These are phyloP conservation scores for Whalleya microplaca DNA, from an alignment of 2,329 filamentous ascomycete species.

Conservation along the genomic window DNA sequence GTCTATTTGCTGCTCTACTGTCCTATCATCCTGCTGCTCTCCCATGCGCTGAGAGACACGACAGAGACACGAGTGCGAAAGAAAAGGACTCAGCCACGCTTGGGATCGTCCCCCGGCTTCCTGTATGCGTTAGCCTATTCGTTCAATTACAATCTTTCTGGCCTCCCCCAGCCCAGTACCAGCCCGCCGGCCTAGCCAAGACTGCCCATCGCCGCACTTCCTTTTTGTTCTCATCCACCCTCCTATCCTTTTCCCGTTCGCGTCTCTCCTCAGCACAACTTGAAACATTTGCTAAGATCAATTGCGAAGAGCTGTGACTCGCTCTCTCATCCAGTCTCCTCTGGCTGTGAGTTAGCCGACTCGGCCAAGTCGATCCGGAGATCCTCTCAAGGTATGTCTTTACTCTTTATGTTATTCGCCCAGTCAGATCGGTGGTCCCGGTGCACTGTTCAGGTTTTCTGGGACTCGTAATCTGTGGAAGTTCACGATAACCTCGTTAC, in stretches of 20 bases:
- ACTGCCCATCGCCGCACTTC: constrained; percentile 8
- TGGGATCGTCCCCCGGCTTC: constrained; percentile 11
- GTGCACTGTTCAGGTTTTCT: not conserved
- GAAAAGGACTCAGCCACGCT: constrained; percentile 33
- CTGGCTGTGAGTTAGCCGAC: constrained; percentile 20
- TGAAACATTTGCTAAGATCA: constrained; percentile 30
- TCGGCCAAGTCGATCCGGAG: constrained; percentile 7
- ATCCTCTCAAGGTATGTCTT: constrained; percentile 21
- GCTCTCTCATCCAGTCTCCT: constrained; percentile 29
- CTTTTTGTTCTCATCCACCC: constrained; percentile 15
- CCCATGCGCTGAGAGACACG: constrained; percentile 23
- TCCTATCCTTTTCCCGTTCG: constrained; percentile 26
- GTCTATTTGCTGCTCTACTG: constrained; percentile 27
- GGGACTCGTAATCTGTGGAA: not conserved
- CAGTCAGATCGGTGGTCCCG: not conserved
- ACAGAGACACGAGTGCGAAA: constrained; percentile 22
- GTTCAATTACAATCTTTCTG: constrained; percentile 29
- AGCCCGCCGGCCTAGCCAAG: constrained; percentile 5
- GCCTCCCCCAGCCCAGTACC: not conserved
- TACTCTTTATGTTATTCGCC: constrained; percentile 8
- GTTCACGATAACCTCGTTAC: constrained; percentile 28
- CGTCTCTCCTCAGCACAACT: constrained; percentile 31
- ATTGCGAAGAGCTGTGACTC: constrained; percentile 24
- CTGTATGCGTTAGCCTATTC: constrained; percentile 35
- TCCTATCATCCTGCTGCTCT: constrained; percentile 27